Evolutionary conservation across 257 asterid genomes (phyloP).

Genomic region (Forsythia suspensa): DNA sequence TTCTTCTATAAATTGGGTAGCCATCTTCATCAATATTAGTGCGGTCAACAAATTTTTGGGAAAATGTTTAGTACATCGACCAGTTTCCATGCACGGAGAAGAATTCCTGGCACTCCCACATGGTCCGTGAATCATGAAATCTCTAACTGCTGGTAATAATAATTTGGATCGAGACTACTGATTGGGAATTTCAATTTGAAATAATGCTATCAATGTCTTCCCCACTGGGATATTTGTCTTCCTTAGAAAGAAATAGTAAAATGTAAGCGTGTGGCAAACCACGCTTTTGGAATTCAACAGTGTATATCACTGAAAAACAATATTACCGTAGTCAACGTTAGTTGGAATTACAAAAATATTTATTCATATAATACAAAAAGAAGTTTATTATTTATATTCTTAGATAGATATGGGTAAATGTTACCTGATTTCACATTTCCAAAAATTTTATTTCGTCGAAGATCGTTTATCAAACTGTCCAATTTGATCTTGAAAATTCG

Average conservation of each 20-base stretch:
- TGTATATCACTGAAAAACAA: background rate
- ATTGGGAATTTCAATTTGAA: background rate
- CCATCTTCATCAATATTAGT: background rate
- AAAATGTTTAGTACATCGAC: background rate
- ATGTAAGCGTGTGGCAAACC: no score
- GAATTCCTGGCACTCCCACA: background rate
- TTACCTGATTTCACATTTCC: background rate
- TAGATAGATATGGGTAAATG: background rate
- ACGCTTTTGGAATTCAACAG: background rate
- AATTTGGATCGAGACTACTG: background rate
- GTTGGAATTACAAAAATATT: no score
- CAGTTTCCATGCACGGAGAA: background rate
- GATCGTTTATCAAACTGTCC: background rate
- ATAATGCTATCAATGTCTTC: background rate
- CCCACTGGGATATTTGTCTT: no score
- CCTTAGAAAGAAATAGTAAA: background rate
- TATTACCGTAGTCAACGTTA: background rate
- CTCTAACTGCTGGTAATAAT: background rate
- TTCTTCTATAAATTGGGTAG: background rate
- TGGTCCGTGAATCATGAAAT: slow-evolving; percentile 1
- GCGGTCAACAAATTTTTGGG: background rate
- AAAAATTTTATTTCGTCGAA: background rate
- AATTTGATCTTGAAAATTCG: background rate
- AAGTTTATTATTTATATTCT: background rate
- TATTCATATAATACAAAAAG: background rate